Evolutionary conservation across 192 early-diverging fungal species (phyloP).

Genomic region (Rhizoclosmatium sp.): DNA sequence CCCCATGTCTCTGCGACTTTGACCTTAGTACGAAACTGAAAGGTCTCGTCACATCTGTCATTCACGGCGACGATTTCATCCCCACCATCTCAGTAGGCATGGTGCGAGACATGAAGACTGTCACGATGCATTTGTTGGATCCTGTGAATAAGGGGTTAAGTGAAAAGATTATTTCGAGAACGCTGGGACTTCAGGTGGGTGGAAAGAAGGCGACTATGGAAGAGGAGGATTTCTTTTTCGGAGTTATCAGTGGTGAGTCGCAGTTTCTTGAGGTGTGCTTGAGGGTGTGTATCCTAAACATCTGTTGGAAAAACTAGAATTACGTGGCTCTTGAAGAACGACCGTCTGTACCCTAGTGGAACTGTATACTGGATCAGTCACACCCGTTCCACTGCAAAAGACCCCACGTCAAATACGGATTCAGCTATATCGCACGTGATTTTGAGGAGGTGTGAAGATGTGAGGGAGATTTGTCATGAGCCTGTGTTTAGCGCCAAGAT

Average conservation of each 20-base stretch:
- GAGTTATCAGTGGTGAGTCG: conserved; percentile 62
- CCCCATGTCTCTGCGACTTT: conserved; percentile 61
- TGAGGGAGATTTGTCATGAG: conserved; percentile 79
- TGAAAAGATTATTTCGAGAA: conserved; percentile 53
- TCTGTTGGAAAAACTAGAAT: conserved; percentile 39
- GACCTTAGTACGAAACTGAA: conserved; percentile 71
- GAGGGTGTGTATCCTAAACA: background rate
- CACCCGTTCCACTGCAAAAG: background rate
- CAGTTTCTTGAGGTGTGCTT: no score
- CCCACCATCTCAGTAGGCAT: conserved; percentile 80
- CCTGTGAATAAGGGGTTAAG: conserved; percentile 45
- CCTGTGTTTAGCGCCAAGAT: conserved; percentile 77
- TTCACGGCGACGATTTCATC: conserved; percentile 75
- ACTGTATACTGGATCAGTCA: conserved; percentile 70
- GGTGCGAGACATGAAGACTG: conserved; percentile 81
- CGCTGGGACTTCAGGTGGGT: conserved; percentile 34
- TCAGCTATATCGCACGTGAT: conserved; percentile 14
- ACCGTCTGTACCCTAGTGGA: conserved; percentile 82
- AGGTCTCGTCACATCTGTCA: conserved; percentile 76
- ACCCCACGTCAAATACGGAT: background rate
- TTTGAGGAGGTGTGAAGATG: conserved; percentile 76
- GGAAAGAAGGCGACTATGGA: conserved; percentile 44
- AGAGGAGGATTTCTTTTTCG: conserved; percentile 85
- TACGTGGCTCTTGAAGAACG: conserved; percentile 79
- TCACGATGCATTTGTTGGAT: conserved; percentile 57